Evolutionary conservation across 2,329 filamentous ascomycete genomes (phyloP), one percentile per base, ranked within the genome.

Genomic region (Penicillium capsulatum): DNA sequence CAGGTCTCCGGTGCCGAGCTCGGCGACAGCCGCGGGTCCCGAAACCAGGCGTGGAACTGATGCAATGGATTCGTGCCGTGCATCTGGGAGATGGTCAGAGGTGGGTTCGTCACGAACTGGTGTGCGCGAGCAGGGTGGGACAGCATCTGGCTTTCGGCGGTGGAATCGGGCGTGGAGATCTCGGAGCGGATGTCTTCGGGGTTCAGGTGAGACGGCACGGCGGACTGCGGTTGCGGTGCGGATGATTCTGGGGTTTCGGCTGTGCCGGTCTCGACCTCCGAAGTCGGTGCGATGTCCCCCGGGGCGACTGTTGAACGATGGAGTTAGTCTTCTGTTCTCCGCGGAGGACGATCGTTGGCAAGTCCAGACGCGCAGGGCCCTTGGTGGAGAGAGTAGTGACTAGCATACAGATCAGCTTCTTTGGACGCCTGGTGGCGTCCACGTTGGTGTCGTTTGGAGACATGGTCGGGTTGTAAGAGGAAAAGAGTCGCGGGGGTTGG

Each of bases 31-130:
- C 83, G 79, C 0, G 90, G 86, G 44, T 82, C 75, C 9, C 77
- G 74, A 75, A 94, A 98, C 92, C 92, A 98, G 46, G 70, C 65
- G 70, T 94, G 79, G 73, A 97, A 98, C 70, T 97, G 92, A 20
- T 74, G 72, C 42, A 91, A 79, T 0, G 92, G 92, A 38, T 66
- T 67, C 15, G 63, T 63, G 20, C 59, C 60, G 42, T 68, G 64
- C 35, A 69, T 53, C 41, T 68, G 64, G 26, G 64, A 63, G 40
- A 67, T 50, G 6, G 64, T 67, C 7, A 69, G 54, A 1, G 65
- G 66, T 0, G 66, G 66, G 46, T 69, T 69, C 24, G 57, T 63
- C 36, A 62, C 51, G 53, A 69, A 69, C 38, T 69, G 66, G 47
- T 69, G 66, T 3, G 66, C 66, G 31, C 64, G 65, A 4, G 66